These are phyloP conservation scores for Leptomonas seymouri DNA, from an alignment of 208 protist genomes.

Conservation along the genomic window DNA sequence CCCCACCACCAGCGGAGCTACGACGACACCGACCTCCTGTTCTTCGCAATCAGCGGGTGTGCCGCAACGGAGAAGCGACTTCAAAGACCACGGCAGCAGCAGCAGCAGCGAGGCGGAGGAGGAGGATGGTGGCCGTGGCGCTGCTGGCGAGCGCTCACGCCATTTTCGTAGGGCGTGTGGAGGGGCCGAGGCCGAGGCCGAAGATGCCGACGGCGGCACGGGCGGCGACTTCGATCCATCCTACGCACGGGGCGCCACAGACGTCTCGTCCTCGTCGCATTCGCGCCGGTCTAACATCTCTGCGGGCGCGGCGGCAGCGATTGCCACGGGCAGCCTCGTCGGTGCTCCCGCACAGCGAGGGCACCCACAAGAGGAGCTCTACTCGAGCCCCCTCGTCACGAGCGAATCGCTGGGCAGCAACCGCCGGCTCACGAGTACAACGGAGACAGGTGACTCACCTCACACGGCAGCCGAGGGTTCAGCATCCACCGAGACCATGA, in stretches of 20 bases:
- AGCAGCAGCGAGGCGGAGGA: too few relatives aligned
- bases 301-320: not conserved
- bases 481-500: not conserved
- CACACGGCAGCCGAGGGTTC: not conserved
- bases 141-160: too few relatives aligned
- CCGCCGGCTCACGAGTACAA: conserved; percentile 4
- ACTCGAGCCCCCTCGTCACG: not conserved
- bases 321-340: not conserved
- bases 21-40: conserved; percentile 5
- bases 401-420: conserved; percentile 1
- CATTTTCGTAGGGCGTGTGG: not conserved
- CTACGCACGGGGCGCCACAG: conserved; percentile 30
- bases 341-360: not conserved
- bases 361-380: not conserved
- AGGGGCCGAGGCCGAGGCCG: not conserved
- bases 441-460: not conserved
- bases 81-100: too few relatives aligned
- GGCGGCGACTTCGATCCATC: conserved; percentile 21
- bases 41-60: not conserved
- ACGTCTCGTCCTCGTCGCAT: conserved; percentile 26
- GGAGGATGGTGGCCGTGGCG: too few relatives aligned
- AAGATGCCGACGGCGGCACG: not conserved
- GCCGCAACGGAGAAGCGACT: not conserved
- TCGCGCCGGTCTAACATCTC: not conserved
- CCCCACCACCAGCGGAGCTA: conserved; percentile 8